A percentile compares a stretch with the other conserved stretches of the same genome.
Conservation (phyloP, 768 basidiomycete genomes). For the Hygrophorus pudorinus region DNA sequence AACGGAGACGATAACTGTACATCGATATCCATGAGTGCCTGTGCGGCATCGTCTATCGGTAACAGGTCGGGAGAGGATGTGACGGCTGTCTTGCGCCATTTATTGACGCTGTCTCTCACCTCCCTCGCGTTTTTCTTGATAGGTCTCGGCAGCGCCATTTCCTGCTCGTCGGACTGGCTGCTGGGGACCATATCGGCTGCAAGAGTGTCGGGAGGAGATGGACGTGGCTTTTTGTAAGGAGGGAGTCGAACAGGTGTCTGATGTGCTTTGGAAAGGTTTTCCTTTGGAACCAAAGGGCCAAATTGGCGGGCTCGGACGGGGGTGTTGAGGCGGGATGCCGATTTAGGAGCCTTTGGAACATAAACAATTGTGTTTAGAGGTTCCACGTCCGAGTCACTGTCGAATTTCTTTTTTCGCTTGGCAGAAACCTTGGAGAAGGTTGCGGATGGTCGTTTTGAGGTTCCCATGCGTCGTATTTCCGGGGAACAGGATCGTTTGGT, state of each 20-base stretch:
- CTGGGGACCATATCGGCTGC: slow-evolving; percentile 38
- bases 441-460: background rate
- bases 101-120: slow-evolving; percentile 28
- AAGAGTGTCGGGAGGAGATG: slow-evolving; percentile 22
- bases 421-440: background rate
- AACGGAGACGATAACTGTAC: background rate
- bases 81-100: slow-evolving; percentile 30
- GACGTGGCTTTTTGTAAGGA: slow-evolving; percentile 28
- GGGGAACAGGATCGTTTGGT: background rate
- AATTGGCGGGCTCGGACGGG: slow-evolving; percentile 5
- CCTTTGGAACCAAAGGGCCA: slow-evolving; percentile 13
- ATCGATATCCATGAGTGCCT: slow-evolving; percentile 12
- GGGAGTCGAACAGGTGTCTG: slow-evolving; percentile 9
- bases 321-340: slow-evolving; percentile 4
- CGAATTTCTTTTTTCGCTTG: slow-evolving; percentile 26
- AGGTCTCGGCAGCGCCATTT: slow-evolving; percentile 29
- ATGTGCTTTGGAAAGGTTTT: slow-evolving; percentile 12
- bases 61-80: slow-evolving; percentile 10
- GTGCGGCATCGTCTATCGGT: slow-evolving; percentile 5
- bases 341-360: slow-evolving; percentile 19
- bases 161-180: slow-evolving; percentile 60
- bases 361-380: slow-evolving; percentile 17
- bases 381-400: slow-evolving; percentile 27
- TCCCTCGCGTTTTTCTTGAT: slow-evolving; percentile 15
- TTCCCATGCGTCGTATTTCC: background rate